phyloP scores from a whole-genome alignment of 2,329 filamentous ascomycete species.

The Emmonsiellopsis sp. region DNA sequence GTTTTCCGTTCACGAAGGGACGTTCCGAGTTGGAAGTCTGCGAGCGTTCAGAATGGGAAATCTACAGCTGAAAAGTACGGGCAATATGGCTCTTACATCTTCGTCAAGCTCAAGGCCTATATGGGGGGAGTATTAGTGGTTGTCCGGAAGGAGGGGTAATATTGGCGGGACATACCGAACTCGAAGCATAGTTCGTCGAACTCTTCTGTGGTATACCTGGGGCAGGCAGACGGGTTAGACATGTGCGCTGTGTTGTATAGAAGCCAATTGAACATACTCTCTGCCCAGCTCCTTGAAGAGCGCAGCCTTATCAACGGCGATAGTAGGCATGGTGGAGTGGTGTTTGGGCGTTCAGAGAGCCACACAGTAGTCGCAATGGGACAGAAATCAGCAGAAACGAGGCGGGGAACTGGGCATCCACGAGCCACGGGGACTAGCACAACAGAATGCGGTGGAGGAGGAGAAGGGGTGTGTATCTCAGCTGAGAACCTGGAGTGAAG shows the following conservation, averaged over 20 bases:
- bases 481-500: no score
- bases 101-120: slow-evolving; percentile 85
- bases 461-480: no score
- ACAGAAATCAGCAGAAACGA: no score
- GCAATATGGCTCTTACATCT: slow-evolving; percentile 45
- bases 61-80: slow-evolving; percentile 17
- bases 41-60: slow-evolving; percentile 16
- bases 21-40: slow-evolving; percentile 64
- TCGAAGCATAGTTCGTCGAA: slow-evolving; percentile 98
- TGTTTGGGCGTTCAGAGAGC: not conserved
- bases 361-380: not conserved
- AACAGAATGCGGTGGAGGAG: no score
- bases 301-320: slow-evolving; percentile 89
- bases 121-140: slow-evolving; percentile 13
- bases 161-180: slow-evolving; percentile 51
- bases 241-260: slow-evolving; percentile 9
- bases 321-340: slow-evolving; percentile 73
- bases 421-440: no score
- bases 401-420: no score
- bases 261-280: slow-evolving; percentile 51
- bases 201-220: slow-evolving; percentile 77
- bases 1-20: slow-evolving; percentile 64
- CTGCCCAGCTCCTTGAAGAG: slow-evolving; percentile 88
- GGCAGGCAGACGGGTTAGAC: slow-evolving; percentile 2
- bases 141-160: slow-evolving; percentile 5